A percentile compares a stretch with the other conserved stretches of the same genome.
Conservation (phyloP, 495 filamentous ascomycete species). For the Neurospora pannonica region DNA sequence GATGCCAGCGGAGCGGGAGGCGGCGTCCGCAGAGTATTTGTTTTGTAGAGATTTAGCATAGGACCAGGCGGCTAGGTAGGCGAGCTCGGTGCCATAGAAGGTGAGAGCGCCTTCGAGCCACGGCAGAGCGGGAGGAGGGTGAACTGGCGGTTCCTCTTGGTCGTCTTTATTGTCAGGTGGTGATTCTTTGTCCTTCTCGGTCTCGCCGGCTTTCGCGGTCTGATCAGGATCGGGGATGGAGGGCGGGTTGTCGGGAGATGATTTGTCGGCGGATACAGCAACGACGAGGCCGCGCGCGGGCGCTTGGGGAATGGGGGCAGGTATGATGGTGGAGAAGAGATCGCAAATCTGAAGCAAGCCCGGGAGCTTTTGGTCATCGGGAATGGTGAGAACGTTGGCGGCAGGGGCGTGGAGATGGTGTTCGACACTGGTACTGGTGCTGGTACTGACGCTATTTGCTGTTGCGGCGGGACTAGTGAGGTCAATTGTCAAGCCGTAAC, state of each 20-base stretch:
- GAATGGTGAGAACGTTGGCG: conserved; percentile 5
- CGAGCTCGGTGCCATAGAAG: conserved; percentile 65
- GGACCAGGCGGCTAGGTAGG: conserved; percentile 51
- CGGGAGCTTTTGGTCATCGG: conserved; percentile 13
- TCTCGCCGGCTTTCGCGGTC: background rate
- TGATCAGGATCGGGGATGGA: conserved; percentile 4
- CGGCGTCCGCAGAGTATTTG: background rate
- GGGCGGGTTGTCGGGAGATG: background rate
- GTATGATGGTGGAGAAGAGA: conserved; percentile 19
- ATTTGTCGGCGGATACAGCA: background rate
- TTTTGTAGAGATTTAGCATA: conserved; percentile 32
- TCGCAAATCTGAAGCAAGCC: conserved; percentile 25
- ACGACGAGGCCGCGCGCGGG: background rate
- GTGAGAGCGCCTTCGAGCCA: conserved; percentile 58
- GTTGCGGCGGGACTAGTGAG: conserved; percentile 9
- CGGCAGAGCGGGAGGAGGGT: conserved; percentile 8
- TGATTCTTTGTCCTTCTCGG: background rate
- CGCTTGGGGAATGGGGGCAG: conserved; percentile 7
- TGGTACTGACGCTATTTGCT: conserved; percentile 7
- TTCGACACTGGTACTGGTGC: conserved; percentile 19
- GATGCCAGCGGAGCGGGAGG: background rate
- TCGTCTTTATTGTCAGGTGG: background rate
- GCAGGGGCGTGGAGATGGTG: background rate
- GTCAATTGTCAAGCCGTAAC: conserved; percentile 49
- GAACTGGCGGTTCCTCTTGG: background rate